A percentile compares a stretch with the other conserved stretches of the same genome.
These are phyloP conservation scores for Coemansia sp. DNA, from an alignment of 192 early-diverging fungal species.

Conservation along the genomic window DNA sequence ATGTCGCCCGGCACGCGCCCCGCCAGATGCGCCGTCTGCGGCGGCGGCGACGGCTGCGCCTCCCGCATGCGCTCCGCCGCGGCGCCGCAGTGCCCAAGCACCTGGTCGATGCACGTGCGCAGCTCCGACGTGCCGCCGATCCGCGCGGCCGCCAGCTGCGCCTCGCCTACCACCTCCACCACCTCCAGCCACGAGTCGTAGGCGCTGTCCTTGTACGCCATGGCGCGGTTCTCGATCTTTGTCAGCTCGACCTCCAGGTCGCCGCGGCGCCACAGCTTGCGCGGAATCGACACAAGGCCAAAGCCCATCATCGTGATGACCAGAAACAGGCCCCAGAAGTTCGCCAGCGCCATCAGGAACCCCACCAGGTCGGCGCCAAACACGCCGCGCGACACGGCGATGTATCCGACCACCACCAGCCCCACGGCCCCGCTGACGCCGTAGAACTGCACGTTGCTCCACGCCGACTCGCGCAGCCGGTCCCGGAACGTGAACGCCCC, in stretches of 20 bases:
- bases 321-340: slow-evolving; percentile 89
- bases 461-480: slow-evolving; percentile 65
- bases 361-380: slow-evolving; percentile 57
- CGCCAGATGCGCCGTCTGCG: background rate
- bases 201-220: slow-evolving; percentile 70
- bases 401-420: slow-evolving; percentile 68
- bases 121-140: slow-evolving; percentile 49
- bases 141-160: slow-evolving; percentile 26
- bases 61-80: background rate
- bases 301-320: slow-evolving; percentile 89
- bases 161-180: slow-evolving; percentile 53
- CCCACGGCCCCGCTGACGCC: slow-evolving; percentile 65
- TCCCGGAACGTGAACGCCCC: slow-evolving; percentile 75
- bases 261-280: slow-evolving; percentile 75
- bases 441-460: slow-evolving; percentile 82
- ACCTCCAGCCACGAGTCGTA: slow-evolving; percentile 83
- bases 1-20: slow-evolving; percentile 52
- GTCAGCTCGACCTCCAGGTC: slow-evolving; percentile 58
- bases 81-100: slow-evolving; percentile 57
- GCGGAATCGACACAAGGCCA: slow-evolving; percentile 86
- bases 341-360: slow-evolving; percentile 87
- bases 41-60: too few species aligned
- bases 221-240: slow-evolving; percentile 62
- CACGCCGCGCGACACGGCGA: slow-evolving; percentile 56
- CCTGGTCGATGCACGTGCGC: slow-evolving; percentile 57